A percentile compares a stretch with the other conserved stretches of the same genome.
Conservation (phyloP, 1,284 basidiomycete species). For the Cutaneotrichosporon sp. region DNA sequence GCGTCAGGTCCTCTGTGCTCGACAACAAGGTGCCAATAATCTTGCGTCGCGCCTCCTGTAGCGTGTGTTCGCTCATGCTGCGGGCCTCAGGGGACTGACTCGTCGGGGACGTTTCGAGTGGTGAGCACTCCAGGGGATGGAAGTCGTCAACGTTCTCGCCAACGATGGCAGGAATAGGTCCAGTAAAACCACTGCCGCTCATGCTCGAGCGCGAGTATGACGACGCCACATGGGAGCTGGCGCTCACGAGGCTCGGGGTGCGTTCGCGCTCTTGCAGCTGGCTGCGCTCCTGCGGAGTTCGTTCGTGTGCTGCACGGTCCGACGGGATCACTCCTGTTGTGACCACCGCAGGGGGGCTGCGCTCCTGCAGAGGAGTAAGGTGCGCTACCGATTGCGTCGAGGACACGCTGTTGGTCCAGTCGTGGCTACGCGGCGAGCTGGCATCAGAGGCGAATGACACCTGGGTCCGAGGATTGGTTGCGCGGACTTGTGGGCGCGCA, state of each 20-base stretch:
- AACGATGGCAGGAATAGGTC: constrained; percentile 24
- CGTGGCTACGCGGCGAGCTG: constrained; percentile 6
- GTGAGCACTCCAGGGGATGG: neutral
- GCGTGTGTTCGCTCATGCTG: constrained; percentile 34
- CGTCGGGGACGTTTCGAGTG: neutral
- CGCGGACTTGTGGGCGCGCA: constrained; percentile 20
- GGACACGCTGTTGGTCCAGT: constrained; percentile 14
- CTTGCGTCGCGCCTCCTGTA: constrained; percentile 39
- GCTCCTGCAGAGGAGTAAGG: constrained; percentile 21
- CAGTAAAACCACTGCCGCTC: constrained; percentile 9
- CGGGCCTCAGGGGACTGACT: constrained; percentile 13
- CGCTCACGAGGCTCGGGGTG: constrained; percentile 40
- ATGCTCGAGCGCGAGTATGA: constrained; percentile 37
- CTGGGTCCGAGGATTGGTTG: constrained; percentile 15
- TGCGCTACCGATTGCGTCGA: constrained; percentile 12
- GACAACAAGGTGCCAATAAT: constrained; percentile 34
- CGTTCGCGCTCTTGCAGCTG: constrained; percentile 31
- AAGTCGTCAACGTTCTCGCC: constrained; percentile 21
- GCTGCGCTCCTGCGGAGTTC: neutral
- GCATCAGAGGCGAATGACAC: constrained; percentile 30
- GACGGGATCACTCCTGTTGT: constrained; percentile 10
- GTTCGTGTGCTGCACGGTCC: neutral
- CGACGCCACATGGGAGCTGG: constrained; percentile 32
- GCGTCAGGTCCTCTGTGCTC: constrained; percentile 28
- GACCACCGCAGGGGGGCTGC: constrained; percentile 39